These are phyloP conservation scores for Pleurotus citrinopileatus DNA, from an alignment of 768 basidiomycete genomes.

Conservation along the genomic window DNA sequence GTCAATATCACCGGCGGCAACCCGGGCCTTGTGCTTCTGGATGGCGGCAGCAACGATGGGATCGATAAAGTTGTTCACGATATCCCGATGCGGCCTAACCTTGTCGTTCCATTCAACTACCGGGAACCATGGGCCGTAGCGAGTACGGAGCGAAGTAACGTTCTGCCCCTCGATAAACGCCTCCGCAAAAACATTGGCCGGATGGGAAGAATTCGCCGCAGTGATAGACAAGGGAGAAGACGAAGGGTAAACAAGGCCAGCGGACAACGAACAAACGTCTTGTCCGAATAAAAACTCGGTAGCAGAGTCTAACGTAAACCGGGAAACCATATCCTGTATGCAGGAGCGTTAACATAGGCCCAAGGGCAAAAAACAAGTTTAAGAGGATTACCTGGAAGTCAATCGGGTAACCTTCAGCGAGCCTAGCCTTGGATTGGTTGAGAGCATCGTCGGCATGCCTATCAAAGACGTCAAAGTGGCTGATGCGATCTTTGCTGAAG, in stretches of 20 bases:
- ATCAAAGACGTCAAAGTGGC: conserved; percentile 62
- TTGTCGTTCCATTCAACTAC: conserved; percentile 48
- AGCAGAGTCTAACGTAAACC: conserved; percentile 64
- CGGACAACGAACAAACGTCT: conserved; percentile 46
- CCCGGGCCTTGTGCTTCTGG: conserved; percentile 27
- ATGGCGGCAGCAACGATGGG: conserved; percentile 48
- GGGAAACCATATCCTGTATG: conserved; percentile 36
- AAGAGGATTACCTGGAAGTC: conserved; percentile 50
- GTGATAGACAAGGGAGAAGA: conserved; percentile 23
- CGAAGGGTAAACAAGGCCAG: conserved; percentile 48
- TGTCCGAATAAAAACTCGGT: conserved; percentile 59
- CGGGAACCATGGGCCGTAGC: conserved; percentile 42
- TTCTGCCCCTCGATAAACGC: conserved; percentile 48
- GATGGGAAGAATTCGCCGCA: conserved; percentile 24
- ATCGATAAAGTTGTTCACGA: conserved; percentile 46
- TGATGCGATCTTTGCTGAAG: conserved; percentile 60
- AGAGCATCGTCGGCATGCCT: conserved; percentile 50
- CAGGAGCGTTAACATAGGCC: neutral
- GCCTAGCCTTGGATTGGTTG: conserved; percentile 37
- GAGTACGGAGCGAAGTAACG: conserved; percentile 30
- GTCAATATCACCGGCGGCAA: conserved; percentile 3
- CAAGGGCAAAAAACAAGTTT: no score
- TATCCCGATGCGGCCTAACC: conserved; percentile 36
- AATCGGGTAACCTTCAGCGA: conserved; percentile 44
- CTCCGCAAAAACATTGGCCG: conserved; percentile 40